phyloP scores from a whole-genome alignment of 192 early-diverging fungal species.

The Entomortierella beljakovae region DNA sequence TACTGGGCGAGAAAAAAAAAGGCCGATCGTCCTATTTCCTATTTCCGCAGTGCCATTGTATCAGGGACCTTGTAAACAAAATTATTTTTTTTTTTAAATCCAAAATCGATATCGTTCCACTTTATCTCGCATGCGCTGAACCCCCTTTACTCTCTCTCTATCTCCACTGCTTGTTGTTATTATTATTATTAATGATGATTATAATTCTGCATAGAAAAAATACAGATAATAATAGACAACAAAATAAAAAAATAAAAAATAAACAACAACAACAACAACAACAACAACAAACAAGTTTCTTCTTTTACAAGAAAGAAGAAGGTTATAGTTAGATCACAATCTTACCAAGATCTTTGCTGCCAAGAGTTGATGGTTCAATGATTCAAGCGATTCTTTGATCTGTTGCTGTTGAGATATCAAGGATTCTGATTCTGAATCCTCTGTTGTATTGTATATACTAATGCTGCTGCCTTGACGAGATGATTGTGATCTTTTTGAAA shows the following conservation, averaged over 20 bases:
- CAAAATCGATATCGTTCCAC: too few species aligned
- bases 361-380: conserved; percentile 39
- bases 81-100: too few species aligned
- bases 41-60: too few species aligned
- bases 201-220: too few species aligned
- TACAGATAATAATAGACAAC: background rate
- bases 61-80: too few species aligned
- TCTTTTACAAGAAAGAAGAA: background rate
- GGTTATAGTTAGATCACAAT: background rate
- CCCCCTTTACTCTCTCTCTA: too few species aligned
- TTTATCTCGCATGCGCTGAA: too few species aligned
- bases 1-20: too few species aligned
- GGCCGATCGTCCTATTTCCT: too few species aligned
- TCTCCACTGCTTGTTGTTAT: too few species aligned
- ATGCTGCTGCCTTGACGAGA: conserved; percentile 39
- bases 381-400: conserved; percentile 27
- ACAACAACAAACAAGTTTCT: background rate
- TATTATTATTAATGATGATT: too few species aligned
- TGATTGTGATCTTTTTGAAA: conserved; percentile 29
- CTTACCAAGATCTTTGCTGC: conserved; percentile 54
- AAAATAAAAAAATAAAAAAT: background rate
- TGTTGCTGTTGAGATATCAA: conserved; percentile 24
- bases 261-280: background rate
- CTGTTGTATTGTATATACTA: conserved; percentile 28
- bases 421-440: conserved; percentile 4